Base-by-base conservation (phyloP, 768 basidiomycete species). In the Xanthoconium stramineum region DNA sequence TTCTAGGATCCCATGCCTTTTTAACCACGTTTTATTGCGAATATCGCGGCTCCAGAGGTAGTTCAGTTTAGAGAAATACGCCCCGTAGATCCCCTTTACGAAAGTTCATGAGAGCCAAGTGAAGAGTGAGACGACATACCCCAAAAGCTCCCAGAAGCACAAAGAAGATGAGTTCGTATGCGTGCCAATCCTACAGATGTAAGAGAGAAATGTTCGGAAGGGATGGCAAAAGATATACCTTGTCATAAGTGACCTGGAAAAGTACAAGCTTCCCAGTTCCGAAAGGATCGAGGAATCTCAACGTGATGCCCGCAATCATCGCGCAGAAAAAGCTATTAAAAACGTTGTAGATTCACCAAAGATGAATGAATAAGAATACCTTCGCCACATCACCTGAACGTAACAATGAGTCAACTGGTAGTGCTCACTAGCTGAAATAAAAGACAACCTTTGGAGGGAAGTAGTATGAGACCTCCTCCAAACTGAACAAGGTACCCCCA, bases 381-480 rank as follows among this genome's bases (percentile, higher is more conserved):
- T 91, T 76, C 94, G 78, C 91, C 92, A 96, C 92, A 98, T 94
- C 52, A 90, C 88, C 84, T 86, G 35, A 4, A 24, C 36, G 14
- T n/a, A 29, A 11, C 14, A 30, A 50, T 13, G 35, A 19, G 50
- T 67, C 42, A 67, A 38, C 6, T 6, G 19, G 29, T 13, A 43
- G 19, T 12, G 28, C 9, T 11, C 7, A 42, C 3, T 3, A 37
- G 47, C 45, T 12, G 37, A 38, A 52, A 36, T 24, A 6, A 55
- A 62, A 28, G 35, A 62, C 5, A 55, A 85, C 89, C 78, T 97
- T 97, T 0, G 95, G 89, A 13, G 96, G 97, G 70, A 98, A 98
- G 73, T 91, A 98, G 69, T 96, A 96, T 5, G 89, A 91, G 7
- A 96, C 94, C 70, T 98, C 96, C 72, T 98, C 96, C 61, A 98